Conservation (phyloP, 2,329 filamentous ascomycete genomes). For the Epichloe aotearoae region DNA sequence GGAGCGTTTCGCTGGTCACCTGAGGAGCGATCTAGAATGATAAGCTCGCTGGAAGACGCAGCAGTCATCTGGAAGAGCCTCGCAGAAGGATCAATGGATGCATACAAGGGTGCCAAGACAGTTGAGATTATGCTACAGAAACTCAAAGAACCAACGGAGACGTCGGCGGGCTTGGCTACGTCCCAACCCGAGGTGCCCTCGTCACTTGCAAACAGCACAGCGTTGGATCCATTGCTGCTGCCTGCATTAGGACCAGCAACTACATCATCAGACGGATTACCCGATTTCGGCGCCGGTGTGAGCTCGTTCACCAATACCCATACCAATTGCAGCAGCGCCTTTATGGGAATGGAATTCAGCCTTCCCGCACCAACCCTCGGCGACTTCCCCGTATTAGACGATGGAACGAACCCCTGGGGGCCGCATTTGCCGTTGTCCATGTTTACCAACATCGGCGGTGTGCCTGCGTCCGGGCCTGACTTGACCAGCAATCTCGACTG, state of each 20-base stretch:
- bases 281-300: constrained; percentile 14
- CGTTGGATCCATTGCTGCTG: constrained; percentile 14
- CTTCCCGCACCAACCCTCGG: constrained; percentile 17
- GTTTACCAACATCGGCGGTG: constrained; percentile 31
- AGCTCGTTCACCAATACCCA: constrained; percentile 24
- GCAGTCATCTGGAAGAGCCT: constrained; percentile 69
- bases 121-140: constrained; percentile 78
- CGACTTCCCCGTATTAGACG: constrained; percentile 17
- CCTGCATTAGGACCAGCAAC: constrained; percentile 8
- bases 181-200: constrained; percentile 12
- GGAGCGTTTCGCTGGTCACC: constrained; percentile 42
- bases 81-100: constrained; percentile 70
- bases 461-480: constrained; percentile 22
- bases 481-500: constrained; percentile 43
- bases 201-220: constrained; percentile 26
- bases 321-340: constrained; percentile 22
- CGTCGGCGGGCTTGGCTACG: constrained; percentile 5
- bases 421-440: constrained; percentile 36
- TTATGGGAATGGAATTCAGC: constrained; percentile 32
- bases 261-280: constrained; percentile 14
- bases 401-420: constrained; percentile 12
- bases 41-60: constrained; percentile 57
- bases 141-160: constrained; percentile 31
- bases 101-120: constrained; percentile 71
- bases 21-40: constrained; percentile 59